Base-by-base conservation (phyloP, 345 rosid species). In the Arabis hirsuta region DNA sequence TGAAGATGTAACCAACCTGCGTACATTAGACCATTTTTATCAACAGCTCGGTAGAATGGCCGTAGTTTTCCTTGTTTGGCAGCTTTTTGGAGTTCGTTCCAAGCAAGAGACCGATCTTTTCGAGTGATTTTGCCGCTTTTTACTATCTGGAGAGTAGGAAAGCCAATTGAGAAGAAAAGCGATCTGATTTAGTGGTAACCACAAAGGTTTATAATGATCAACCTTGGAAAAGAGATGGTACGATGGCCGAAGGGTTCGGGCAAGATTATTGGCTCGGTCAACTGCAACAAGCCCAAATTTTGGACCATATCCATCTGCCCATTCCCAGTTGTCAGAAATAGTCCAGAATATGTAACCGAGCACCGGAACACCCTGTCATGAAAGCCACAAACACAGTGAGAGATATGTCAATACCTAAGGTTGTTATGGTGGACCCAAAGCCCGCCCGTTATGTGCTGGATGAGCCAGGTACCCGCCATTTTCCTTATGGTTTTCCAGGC, bases 261-360 rank as follows among this genome's bases (percentile, higher is more conserved):
- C 84, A 69, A 93, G 86, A 77, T 62, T 32, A 71, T 90, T 88
- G 67, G 85, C 77, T 57, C 97, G 91, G 76, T 93, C 92, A 65
- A 90, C 98, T 7, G 88, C 86, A 19, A 89, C 96, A 47, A 93
- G 91, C 65, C 98, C 98, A 78, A 93, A 93, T 82, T 93, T 93
- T 46, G 97, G 98, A 77, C 98, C 98, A 76, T 93, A 93, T 31
- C 98, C 98, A 82, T 93, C 96, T 62, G 98, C 98, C 98, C 97
- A 94, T 80, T 94, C 98, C 98, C 98, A 94, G 67, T 94, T 94
- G 78, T 90, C 98, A 14, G 98, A 94, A 57, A 86, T 85, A 42
- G 98, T 94, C 98, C 98, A 94, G 76, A 93, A 94, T 12, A 90
- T 46, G 82, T 90, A 90, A 77, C 98, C 98, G 54, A 89, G 79